phyloP scores from a whole-genome alignment of 768 basidiomycete species.

The Pleurotus sapidus region DNA sequence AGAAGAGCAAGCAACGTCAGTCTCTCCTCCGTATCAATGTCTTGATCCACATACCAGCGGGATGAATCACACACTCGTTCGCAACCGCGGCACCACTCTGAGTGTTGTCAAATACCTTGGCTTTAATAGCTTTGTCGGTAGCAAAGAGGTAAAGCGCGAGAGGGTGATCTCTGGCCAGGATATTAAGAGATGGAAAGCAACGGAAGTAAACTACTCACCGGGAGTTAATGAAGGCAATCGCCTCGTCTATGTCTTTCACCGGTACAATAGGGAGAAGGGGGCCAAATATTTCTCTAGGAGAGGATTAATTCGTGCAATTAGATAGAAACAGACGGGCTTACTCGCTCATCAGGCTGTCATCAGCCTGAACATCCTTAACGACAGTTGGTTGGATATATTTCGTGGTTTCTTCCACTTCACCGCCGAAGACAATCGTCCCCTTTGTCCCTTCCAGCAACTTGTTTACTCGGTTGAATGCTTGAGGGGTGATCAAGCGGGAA shows the following conservation, averaged over 20 bases:
- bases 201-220: conserved; percentile 31
- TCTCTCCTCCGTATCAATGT: no score
- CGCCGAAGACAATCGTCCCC: conserved; percentile 66
- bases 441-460: conserved; percentile 61
- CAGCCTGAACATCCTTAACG: conserved; percentile 54
- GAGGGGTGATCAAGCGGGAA: conserved; percentile 47
- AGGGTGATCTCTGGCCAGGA: conserved; percentile 56
- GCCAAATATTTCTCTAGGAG: conserved; percentile 75
- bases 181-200: background rate
- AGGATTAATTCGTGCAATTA: background rate
- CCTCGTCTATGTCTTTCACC: conserved; percentile 65
- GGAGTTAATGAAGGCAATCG: conserved; percentile 63
- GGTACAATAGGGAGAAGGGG: conserved; percentile 76
- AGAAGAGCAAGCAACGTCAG: background rate
- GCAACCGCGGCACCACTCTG: conserved; percentile 66
- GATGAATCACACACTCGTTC: conserved; percentile 67
- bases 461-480: conserved; percentile 58
- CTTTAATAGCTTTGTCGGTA: conserved; percentile 51
- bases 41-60: conserved; percentile 39
- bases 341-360: conserved; percentile 79
- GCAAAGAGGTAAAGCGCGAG: conserved; percentile 80
- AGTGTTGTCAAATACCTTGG: conserved; percentile 68
- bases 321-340: conserved; percentile 27
- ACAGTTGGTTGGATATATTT: conserved; percentile 73
- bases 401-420: conserved; percentile 51